Base-by-base conservation (phyloP, 768 basidiomycete species). In the Hypholoma sublateritium region DNA sequence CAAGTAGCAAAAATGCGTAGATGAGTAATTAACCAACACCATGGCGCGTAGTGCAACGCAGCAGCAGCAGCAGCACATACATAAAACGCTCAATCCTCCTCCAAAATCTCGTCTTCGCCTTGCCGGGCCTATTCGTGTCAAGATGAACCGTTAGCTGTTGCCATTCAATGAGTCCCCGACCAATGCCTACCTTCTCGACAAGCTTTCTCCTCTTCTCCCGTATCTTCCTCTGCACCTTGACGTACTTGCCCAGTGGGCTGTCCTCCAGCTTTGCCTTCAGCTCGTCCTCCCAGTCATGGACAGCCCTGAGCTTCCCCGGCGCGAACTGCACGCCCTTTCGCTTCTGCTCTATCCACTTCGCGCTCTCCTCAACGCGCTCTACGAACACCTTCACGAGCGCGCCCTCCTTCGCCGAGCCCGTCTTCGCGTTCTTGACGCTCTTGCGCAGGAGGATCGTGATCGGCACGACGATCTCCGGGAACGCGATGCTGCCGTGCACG, bases 381-480 rank as follows among this genome's bases (percentile, higher is more conserved):
- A 96, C 75, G 12, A 99, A 76, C 0, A 79, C 77, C 72, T 95
- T 98, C 21, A 93, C 77, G 37, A 77, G 62, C 2, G 76, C 79
- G 1, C 79, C 77, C 58, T 89, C 87, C 66, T 91, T 91, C 0
- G 75, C 65, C 36, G 64, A 61, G 4, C 69, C 67, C 2, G 71
- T 67, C 44, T 69, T 70, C 35, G 77, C 69, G 55, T 81, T 82
- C 70, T 97, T 98, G 61, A 95, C 64, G 53, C 83, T 79, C 61
- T 89, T 88, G 43, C 86, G 85, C 50, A 99, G 75, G 1, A 83
- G 76, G 11, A 91, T 80, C 14, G 86, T 73, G 36, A 95, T 75
- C 2, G 95, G 95, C 12, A 98, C 83, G 13, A 86, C 79, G 39
- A 96, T 80, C 73, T 99, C 97, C 2, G 97, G 96, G 79, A 97